These are phyloP conservation scores for Komagataea norvegica DNA, from an alignment of 1,139 yeast genomes.

Conservation along the genomic window DNA sequence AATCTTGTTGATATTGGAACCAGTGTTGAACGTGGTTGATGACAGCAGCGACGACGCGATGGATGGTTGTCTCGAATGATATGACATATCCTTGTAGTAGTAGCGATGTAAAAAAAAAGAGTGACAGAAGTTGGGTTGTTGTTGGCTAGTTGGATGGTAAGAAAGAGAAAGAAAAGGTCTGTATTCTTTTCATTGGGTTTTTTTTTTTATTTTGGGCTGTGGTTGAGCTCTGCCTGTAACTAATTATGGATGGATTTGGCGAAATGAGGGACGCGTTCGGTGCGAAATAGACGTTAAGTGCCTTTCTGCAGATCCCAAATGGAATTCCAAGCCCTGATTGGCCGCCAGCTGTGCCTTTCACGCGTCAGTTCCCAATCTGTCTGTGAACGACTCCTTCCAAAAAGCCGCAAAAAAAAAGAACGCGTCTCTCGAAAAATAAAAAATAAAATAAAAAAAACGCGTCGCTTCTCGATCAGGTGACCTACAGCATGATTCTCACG, in stretches of 20 bases:
- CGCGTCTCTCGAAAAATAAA: too few relatives aligned
- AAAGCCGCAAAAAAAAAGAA: too few relatives aligned
- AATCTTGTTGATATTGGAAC: constrained; percentile 33
- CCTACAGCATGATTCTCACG: neutral
- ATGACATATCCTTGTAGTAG: constrained; percentile 20
- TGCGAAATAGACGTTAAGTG: too few relatives aligned
- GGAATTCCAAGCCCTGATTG: too few relatives aligned
- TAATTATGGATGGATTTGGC: neutral
- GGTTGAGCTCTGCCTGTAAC: neutral
- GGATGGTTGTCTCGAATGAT: constrained; percentile 30
- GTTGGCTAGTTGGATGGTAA: neutral
- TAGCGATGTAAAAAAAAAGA: constrained; percentile 4
- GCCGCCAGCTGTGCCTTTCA: too few relatives aligned
- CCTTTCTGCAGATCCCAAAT: too few relatives aligned
- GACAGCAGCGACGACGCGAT: constrained; percentile 29
- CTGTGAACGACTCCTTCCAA: too few relatives aligned
- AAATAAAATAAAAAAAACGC: too few relatives aligned
- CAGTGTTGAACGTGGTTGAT: constrained; percentile 26
- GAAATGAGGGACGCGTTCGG: neutral
- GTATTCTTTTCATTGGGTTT: neutral
- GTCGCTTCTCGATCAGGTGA: too few relatives aligned
- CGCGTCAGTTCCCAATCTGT: too few relatives aligned
- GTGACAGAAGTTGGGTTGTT: constrained; percentile 7
- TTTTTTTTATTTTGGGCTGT: too few relatives aligned
- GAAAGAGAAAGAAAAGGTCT: neutral